Percentiles rank a stretch among this genome's conserved stretches.
Conservation (phyloP, 2,329 filamentous ascomycete genomes). For the Pseudogymnoascus sp. region DNA sequence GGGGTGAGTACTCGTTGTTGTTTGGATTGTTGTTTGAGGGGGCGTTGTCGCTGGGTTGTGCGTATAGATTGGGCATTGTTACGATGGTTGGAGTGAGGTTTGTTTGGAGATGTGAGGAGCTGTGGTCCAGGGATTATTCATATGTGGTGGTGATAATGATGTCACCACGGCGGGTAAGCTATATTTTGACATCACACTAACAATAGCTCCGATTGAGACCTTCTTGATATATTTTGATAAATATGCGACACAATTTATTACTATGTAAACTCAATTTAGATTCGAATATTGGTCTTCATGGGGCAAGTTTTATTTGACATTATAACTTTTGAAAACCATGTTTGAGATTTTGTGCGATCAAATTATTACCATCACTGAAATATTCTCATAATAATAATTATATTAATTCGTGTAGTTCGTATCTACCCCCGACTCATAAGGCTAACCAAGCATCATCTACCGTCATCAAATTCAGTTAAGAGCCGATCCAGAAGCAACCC, state of each 20-base stretch:
- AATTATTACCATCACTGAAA: too few species aligned
- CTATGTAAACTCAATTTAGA: neutral
- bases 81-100: neutral
- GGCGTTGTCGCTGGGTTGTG: neutral
- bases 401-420: neutral
- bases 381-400: neutral
- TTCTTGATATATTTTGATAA: neutral
- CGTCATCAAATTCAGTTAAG: neutral
- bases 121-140: neutral
- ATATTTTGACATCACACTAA: conserved; percentile 1
- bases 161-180: neutral
- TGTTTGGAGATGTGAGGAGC: neutral
- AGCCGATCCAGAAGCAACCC: neutral
- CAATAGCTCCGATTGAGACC: neutral
- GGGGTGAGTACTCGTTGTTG: neutral
- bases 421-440: neutral
- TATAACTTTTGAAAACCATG: too few species aligned
- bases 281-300: neutral
- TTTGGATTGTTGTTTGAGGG: neutral
- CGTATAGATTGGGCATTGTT: conserved; percentile 7
- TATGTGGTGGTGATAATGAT: conserved; percentile 1
- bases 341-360: too few species aligned
- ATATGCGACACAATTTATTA: neutral
- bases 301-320: too few species aligned
- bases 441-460: neutral